Evolutionary conservation across 192 early-diverging fungal species (phyloP).

Genomic region (Martensiomyces pterosporus): DNA sequence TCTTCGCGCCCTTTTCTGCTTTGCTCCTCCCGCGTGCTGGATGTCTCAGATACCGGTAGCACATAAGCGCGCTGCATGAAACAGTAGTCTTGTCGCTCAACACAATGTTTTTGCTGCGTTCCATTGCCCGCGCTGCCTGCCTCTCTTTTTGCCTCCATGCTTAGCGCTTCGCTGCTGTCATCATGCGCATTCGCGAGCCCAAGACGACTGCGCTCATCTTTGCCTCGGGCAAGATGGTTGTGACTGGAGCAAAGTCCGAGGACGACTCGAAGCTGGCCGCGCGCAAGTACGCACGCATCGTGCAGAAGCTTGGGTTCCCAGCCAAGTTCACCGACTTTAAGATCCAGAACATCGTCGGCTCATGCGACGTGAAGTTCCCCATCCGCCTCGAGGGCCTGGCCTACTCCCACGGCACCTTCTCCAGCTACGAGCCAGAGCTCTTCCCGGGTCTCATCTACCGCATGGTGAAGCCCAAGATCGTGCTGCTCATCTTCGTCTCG

Average conservation of each 20-base stretch:
- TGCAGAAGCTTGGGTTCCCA: constrained; percentile 96
- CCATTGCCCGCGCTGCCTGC: too few species aligned
- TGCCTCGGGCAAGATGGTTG: constrained; percentile 99
- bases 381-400: constrained; percentile 97
- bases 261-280: constrained; percentile 95
- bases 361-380: constrained; percentile 99
- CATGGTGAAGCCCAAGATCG: constrained; percentile 98
- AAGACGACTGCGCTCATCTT: constrained; percentile 99
- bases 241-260: constrained; percentile 97
- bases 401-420: constrained; percentile 87
- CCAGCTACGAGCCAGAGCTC: constrained; percentile 92
- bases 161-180: constrained; percentile 99
- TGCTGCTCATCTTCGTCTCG: constrained; percentile 97
- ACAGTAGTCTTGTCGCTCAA: too few species aligned
- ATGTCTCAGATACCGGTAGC: neutral
- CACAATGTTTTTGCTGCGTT: too few species aligned
- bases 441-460: constrained; percentile 99
- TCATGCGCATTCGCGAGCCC: constrained; percentile 99
- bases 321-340: constrained; percentile 99
- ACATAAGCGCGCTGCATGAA: too few species aligned
- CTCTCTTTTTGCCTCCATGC: constrained; percentile 2
- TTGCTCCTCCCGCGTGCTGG: too few species aligned
- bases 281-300: constrained; percentile 98
- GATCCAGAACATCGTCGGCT: constrained; percentile 99
- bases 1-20: too few species aligned